These are phyloP conservation scores for Elaeagnus macrophylla DNA, from an alignment of 306 rosid species.

Conservation along the genomic window DNA sequence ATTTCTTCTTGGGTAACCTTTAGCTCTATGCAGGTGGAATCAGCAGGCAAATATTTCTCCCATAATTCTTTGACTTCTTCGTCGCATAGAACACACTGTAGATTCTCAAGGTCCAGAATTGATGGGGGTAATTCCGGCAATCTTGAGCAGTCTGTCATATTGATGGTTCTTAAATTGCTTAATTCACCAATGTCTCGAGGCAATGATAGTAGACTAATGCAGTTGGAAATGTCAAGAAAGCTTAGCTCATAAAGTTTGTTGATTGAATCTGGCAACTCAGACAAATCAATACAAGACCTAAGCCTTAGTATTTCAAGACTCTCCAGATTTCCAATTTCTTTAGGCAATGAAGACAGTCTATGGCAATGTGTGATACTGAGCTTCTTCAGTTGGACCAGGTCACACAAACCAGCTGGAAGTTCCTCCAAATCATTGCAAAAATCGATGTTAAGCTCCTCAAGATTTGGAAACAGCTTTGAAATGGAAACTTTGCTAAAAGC, in stretches of 20 bases:
- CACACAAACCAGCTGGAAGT: conserved; percentile 33
- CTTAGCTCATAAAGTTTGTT: conserved; percentile 21
- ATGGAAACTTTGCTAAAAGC: conserved; percentile 26
- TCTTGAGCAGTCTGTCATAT: conserved; percentile 32
- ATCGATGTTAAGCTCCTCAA: conserved; percentile 48
- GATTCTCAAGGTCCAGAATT: conserved; percentile 21
- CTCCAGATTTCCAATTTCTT: conserved; percentile 27
- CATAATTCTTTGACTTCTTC: conserved; percentile 35
- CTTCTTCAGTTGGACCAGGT: conserved; percentile 27
- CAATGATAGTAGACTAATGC: conserved; percentile 32
- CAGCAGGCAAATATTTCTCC: conserved; percentile 1
- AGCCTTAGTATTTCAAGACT: conserved; percentile 47
- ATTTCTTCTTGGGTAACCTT: conserved; percentile 23
- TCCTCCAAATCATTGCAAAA: conserved; percentile 40
- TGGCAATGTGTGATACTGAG: conserved; percentile 55
- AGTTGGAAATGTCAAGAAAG: conserved; percentile 50
- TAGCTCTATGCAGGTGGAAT: not conserved
- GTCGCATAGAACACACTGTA: conserved; percentile 44
- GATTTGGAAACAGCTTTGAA: conserved; percentile 35
- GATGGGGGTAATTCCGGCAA: conserved; percentile 34
- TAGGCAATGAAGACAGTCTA: conserved; percentile 39
- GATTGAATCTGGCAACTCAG: conserved; percentile 33
- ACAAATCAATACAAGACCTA: conserved; percentile 39
- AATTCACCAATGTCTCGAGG: conserved; percentile 45
- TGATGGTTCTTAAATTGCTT: conserved; percentile 22